Percentiles rank a stretch among this genome's conserved stretches.
phyloP scores from a whole-genome alignment of 2,329 filamentous ascomycete species.

The Fusarium tanahbumbuense region DNA sequence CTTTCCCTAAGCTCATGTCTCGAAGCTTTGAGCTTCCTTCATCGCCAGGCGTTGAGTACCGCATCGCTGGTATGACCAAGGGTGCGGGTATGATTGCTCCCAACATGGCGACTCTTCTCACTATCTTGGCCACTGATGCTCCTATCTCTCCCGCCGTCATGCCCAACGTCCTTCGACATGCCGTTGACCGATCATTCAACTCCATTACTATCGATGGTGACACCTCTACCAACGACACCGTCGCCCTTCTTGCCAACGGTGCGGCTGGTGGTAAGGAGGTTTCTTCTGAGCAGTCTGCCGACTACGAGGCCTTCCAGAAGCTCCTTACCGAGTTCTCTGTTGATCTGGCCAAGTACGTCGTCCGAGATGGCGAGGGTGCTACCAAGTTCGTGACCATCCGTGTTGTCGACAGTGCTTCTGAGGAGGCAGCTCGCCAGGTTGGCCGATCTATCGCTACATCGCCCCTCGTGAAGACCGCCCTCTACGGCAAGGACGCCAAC shows the following conservation, averaged over 20 bases:
- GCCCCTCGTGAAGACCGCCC: conserved; percentile 93
- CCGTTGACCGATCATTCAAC: conserved; percentile 91
- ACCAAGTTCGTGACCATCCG: conserved; percentile 98
- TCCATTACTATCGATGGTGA: conserved; percentile 97
- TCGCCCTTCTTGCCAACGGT: conserved; percentile 94
- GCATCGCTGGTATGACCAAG: conserved; percentile 94
- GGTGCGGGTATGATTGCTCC: conserved; percentile 99
- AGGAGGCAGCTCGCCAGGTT: conserved; percentile 79
- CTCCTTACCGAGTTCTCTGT: conserved; percentile 82
- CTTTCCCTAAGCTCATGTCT: conserved; percentile 95
- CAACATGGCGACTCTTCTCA: conserved; percentile 97
- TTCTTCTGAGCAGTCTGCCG: conserved; percentile 62
- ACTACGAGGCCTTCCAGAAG: conserved; percentile 76
- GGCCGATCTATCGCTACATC: conserved; percentile 91
- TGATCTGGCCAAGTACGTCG: conserved; percentile 89
- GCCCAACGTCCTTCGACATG: conserved; percentile 75
- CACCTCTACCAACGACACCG: conserved; percentile 96
- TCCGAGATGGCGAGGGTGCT: conserved; percentile 95
- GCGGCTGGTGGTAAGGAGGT: conserved; percentile 81
- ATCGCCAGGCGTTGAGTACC: conserved; percentile 79
- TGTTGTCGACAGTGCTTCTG: conserved; percentile 77
- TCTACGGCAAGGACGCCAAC: conserved; percentile 98
- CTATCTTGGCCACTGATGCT: conserved; percentile 91
- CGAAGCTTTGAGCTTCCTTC: conserved; percentile 86
- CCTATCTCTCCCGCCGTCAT: conserved; percentile 78